A percentile compares a stretch with the other conserved stretches of the same genome.
Conservation (phyloP, 495 filamentous ascomycete species). For the Umbilicaria muhlenbergii region DNA sequence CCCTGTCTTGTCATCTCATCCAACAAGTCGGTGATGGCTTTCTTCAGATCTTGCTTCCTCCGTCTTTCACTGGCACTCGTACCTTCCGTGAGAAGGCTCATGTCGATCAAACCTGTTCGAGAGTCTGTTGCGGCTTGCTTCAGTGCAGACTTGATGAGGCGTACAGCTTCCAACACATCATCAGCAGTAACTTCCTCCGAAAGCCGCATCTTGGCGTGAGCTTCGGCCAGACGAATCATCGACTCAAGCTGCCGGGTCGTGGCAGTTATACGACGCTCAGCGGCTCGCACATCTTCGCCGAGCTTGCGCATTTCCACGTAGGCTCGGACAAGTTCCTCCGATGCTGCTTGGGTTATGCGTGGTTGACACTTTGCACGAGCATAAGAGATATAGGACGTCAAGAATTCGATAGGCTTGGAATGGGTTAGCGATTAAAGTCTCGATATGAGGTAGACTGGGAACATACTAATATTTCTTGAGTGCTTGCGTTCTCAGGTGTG, state of each 20-base stretch:
- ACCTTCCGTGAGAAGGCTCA: conserved; percentile 86
- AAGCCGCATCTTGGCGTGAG: conserved; percentile 94
- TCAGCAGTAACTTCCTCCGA: conserved; percentile 54
- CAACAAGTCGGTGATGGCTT: conserved; percentile 51
- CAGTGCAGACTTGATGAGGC: conserved; percentile 83
- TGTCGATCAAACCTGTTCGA: conserved; percentile 85
- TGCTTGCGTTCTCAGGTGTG: conserved; percentile 68
- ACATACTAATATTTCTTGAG: conserved; percentile 64
- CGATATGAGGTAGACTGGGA: neutral
- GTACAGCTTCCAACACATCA: conserved; percentile 83
- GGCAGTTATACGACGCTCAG: conserved; percentile 91
- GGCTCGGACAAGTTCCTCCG: conserved; percentile 60
- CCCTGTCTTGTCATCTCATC: conserved; percentile 54
- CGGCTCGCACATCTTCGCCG: conserved; percentile 83
- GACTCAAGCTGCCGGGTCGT: conserved; percentile 92
- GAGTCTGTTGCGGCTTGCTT: conserved; percentile 93
- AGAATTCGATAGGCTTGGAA: conserved; percentile 74
- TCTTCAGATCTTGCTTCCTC: conserved; percentile 71
- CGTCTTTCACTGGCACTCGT: conserved; percentile 71
- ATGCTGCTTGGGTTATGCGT: conserved; percentile 57
- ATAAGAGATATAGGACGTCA: conserved; percentile 96
- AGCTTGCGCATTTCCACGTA: conserved; percentile 96
- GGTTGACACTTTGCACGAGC: conserved; percentile 80
- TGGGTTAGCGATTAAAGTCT: neutral
- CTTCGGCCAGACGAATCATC: conserved; percentile 92